phyloP scores from a whole-genome alignment of 352 stramenopile genomes.

The Thalassiosira sp. region DNA sequence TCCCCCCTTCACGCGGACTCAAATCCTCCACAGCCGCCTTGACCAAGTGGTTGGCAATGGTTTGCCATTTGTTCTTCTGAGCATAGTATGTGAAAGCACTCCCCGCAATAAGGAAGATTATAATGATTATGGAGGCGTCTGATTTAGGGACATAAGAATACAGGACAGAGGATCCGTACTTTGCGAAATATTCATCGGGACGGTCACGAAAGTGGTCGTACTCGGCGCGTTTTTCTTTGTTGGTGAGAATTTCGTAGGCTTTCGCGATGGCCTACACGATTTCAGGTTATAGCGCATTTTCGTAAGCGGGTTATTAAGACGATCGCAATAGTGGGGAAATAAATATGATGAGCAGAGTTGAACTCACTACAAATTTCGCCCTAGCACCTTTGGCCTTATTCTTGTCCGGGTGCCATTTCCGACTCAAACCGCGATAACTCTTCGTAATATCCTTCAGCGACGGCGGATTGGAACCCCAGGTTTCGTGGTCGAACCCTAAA shows the following conservation, averaged over 20 bases:
- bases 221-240: constrained; percentile 67
- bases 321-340: not conserved
- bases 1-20: constrained; percentile 66
- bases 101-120: constrained; percentile 63
- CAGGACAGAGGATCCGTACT: constrained; percentile 73
- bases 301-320: not conserved
- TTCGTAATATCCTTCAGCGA: constrained; percentile 76
- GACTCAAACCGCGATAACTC: constrained; percentile 71
- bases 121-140: constrained; percentile 67
- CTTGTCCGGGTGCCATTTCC: constrained; percentile 82
- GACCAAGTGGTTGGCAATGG: constrained; percentile 72
- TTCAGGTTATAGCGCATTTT: not conserved
- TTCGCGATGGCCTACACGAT: constrained; percentile 57
- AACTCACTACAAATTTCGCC: constrained; percentile 75
- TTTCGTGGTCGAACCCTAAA: constrained; percentile 82
- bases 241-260: constrained; percentile 79
- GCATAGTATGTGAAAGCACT: constrained; percentile 69
- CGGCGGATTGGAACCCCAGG: constrained; percentile 56
- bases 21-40: constrained; percentile 75
- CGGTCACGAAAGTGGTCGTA: constrained; percentile 79
- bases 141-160: constrained; percentile 77
- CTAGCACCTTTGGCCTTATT: constrained; percentile 75
- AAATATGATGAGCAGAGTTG: constrained; percentile 2
- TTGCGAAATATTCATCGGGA: constrained; percentile 77
- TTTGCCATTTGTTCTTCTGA: constrained; percentile 76